phyloP scores from a whole-genome alignment of 1,139 yeast genomes.

The Diutina siamensis region DNA sequence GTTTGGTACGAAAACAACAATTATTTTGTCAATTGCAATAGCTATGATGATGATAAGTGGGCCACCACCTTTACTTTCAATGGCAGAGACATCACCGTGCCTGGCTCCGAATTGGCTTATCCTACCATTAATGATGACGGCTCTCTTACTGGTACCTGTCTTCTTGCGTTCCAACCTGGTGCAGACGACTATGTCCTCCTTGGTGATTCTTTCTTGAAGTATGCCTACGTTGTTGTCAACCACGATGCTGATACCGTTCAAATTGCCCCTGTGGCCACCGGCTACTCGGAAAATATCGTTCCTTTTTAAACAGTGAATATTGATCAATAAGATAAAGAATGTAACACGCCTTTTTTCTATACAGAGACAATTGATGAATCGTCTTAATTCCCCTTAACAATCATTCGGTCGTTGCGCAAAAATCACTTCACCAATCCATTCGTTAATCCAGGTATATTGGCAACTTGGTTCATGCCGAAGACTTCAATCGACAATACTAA shows the following conservation, averaged over 20 bases:
- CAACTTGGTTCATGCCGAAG: too few species aligned
- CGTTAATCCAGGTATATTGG: too few species aligned
- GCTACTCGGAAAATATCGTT: neutral
- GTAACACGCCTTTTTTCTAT: too few species aligned
- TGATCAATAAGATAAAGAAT: too few species aligned
- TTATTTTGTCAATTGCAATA: neutral
- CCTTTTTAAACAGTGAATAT: too few species aligned
- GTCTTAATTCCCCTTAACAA: too few species aligned
- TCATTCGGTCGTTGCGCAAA: too few species aligned
- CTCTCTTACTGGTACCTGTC: neutral
- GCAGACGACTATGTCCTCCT: neutral
- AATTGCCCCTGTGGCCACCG: neutral
- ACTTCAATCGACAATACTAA: too few species aligned
- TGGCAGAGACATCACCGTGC: neutral
- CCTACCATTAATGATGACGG: neutral
- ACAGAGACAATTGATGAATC: too few species aligned
- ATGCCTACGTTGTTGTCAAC: neutral
- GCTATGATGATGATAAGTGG: neutral
- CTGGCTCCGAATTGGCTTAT: neutral
- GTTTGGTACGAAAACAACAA: neutral
- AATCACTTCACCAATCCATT: too few species aligned
- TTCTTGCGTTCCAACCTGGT: neutral
- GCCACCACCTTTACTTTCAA: neutral
- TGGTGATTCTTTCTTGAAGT: neutral
- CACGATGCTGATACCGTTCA: neutral